Conservation (phyloP, 768 basidiomycete species). For the Termitomyces sp. region DNA sequence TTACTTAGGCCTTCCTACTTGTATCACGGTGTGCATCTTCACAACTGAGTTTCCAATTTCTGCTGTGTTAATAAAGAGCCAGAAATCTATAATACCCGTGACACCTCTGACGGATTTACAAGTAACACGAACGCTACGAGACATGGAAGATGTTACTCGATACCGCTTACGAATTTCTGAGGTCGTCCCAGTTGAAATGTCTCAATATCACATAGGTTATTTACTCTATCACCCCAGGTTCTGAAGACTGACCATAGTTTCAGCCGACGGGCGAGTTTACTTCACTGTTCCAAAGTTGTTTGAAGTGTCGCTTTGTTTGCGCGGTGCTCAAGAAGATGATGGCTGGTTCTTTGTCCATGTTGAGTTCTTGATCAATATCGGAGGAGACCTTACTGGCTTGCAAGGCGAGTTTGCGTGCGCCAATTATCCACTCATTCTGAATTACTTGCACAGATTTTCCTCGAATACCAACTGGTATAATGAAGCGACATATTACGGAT, state of each 20-base stretch:
- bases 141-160: slow-evolving; percentile 76
- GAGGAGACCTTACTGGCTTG: slow-evolving; percentile 68
- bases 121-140: slow-evolving; percentile 59
- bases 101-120: slow-evolving; percentile 64
- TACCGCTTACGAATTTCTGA: slow-evolving; percentile 79
- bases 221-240: background rate
- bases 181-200: slow-evolving; percentile 81
- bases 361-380: slow-evolving; percentile 69
- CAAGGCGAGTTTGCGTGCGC: slow-evolving; percentile 47
- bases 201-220: slow-evolving; percentile 60
- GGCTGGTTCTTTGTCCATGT: slow-evolving; percentile 86
- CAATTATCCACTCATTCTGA: background rate
- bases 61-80: slow-evolving; percentile 12
- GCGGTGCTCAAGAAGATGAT: slow-evolving; percentile 63
- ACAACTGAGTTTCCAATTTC: background rate
- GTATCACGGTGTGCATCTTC: slow-evolving; percentile 59
- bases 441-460: slow-evolving; percentile 58
- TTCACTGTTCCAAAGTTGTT: slow-evolving; percentile 75
- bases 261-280: slow-evolving; percentile 75
- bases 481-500: slow-evolving; percentile 66
- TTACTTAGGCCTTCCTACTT: slow-evolving; percentile 78
- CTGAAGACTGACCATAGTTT: background rate
- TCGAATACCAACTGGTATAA: slow-evolving; percentile 54
- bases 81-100: slow-evolving; percentile 72
- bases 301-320: slow-evolving; percentile 69